These are phyloP conservation scores for Neopestalotiopsis sp. DNA, from an alignment of 2,329 filamentous ascomycete genomes.

Conservation along the genomic window DNA sequence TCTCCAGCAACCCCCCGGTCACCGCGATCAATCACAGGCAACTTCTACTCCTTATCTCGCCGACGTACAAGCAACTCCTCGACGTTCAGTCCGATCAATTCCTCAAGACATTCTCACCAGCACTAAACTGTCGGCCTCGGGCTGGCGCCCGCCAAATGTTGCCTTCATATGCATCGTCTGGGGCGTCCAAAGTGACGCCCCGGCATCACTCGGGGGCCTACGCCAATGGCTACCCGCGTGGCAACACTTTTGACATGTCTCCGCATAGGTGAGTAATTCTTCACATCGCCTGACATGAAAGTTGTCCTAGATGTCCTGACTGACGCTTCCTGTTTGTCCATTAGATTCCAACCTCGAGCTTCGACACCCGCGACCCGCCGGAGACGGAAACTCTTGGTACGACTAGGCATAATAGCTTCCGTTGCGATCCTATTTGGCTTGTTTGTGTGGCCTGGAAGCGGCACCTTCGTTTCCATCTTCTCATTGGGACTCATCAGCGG, in stretches of 20 bases:
- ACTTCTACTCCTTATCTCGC: background rate
- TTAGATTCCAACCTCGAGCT: conserved; percentile 84
- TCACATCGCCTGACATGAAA: background rate
- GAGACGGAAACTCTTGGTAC: conserved; percentile 73
- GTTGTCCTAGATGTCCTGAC: background rate
- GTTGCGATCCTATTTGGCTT: conserved; percentile 71
- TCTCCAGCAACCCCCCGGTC: background rate
- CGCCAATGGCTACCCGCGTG: conserved; percentile 82
- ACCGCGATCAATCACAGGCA: background rate
- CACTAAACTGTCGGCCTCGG: conserved; percentile 11
- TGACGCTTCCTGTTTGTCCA: conserved; percentile 16
- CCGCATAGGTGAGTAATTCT: conserved; percentile 76
- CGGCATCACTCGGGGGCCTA: conserved; percentile 78
- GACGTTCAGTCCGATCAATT: background rate
- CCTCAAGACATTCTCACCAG: background rate
- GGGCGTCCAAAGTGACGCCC: conserved; percentile 76
- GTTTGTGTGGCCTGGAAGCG: conserved; percentile 75
- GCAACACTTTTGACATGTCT: conserved; percentile 83
- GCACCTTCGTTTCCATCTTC: conserved; percentile 62
- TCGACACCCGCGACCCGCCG: conserved; percentile 73
- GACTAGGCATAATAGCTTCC: conserved; percentile 64
- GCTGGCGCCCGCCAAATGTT: conserved; percentile 52
- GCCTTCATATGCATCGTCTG: conserved; percentile 59
- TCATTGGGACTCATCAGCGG: conserved; percentile 74
- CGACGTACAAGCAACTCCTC: background rate